Percentiles rank a stretch among this genome's conserved stretches.
phyloP scores from a whole-genome alignment of 495 filamentous ascomycete genomes.

The Neurospora sp. region DNA sequence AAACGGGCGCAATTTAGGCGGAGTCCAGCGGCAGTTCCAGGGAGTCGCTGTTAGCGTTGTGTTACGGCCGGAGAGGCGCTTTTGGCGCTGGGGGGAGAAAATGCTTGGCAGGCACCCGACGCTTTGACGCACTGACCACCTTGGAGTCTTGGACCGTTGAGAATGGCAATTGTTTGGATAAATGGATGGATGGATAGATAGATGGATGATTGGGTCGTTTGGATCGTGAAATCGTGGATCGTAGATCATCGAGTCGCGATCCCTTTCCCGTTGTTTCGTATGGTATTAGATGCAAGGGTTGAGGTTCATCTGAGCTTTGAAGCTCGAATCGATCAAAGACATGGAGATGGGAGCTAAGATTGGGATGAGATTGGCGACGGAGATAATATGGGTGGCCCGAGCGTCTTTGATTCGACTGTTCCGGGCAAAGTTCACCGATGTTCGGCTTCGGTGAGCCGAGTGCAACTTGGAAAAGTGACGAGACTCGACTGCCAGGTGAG shows the following conservation, averaged over 20 bases:
- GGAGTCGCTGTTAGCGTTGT: background rate
- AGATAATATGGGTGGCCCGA: background rate
- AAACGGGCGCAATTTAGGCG: background rate
- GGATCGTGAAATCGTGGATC: background rate
- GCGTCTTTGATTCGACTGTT: background rate
- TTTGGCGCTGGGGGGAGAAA: background rate
- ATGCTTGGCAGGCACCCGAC: background rate
- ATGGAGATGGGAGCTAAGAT: background rate
- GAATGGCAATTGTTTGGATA: background rate
- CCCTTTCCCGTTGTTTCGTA: background rate
- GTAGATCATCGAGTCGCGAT: background rate
- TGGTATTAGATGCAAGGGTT: background rate
- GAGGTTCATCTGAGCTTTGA: background rate
- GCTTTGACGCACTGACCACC: background rate
- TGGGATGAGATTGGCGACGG: background rate
- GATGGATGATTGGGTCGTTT: background rate
- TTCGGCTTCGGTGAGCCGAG: background rate
- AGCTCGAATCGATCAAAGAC: background rate
- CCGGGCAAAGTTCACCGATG: background rate
- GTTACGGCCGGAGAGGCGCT: background rate
- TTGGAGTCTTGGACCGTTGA: background rate
- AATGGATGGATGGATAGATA: background rate
- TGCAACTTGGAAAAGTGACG: background rate
- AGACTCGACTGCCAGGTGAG: background rate
- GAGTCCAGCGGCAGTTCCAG: background rate